Evolutionary conservation across 164 flowering plant genomes (phyloP).

Genomic region (Amborella trichopoda): DNA sequence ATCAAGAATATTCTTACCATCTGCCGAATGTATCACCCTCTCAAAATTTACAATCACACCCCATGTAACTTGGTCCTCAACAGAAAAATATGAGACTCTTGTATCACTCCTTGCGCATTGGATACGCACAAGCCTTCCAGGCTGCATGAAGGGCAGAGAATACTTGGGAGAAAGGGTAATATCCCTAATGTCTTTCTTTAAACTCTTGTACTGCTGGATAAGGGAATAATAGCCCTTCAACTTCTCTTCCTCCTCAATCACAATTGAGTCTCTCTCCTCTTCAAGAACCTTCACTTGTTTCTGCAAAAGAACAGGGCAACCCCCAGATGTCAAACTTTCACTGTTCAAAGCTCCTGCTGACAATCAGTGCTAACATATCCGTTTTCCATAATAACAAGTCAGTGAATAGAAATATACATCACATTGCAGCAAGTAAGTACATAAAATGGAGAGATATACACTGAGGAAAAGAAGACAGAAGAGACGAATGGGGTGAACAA

Average conservation of each 20-base stretch:
- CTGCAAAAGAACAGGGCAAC: constrained; percentile 44
- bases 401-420: no score
- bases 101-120: constrained; percentile 42
- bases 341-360: no score
- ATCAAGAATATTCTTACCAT: constrained; percentile 51
- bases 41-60: constrained; percentile 83
- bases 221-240: constrained; percentile 64
- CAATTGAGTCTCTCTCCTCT: constrained; percentile 81
- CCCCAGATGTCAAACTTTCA: no score
- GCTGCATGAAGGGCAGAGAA: constrained; percentile 82
- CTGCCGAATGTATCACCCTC: constrained; percentile 42
- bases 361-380: no score
- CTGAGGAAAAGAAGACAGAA: no score
- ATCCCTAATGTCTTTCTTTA: constrained; percentile 74
- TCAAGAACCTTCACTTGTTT: constrained; percentile 72
- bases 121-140: constrained; percentile 71
- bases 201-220: constrained; percentile 50
- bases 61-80: constrained; percentile 72
- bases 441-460: no score
- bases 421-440: no score
- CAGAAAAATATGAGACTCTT: constrained; percentile 39
- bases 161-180: constrained; percentile 69
- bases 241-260: constrained; percentile 86
- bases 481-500: no score
- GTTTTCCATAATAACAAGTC: no score